phyloP scores from a whole-genome alignment of 352 stramenopile genomes.

The Thalassiosira exigua region DNA sequence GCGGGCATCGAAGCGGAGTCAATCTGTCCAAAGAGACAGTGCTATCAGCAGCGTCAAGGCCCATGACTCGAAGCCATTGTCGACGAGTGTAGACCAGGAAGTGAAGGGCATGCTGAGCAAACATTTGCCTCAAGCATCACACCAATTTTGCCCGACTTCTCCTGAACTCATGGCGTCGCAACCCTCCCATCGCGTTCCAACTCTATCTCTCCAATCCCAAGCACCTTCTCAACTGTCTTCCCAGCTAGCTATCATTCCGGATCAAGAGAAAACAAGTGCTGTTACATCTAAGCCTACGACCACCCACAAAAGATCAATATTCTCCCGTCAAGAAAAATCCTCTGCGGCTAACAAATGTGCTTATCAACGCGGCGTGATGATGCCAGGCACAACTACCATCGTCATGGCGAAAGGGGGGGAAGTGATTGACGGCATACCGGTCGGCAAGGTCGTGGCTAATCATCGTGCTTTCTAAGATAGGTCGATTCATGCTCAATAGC shows the following conservation, averaged over 20 bases:
- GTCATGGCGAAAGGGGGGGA: conserved; percentile 41
- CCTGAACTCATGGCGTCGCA: conserved; percentile 4
- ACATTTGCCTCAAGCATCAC: conserved; percentile 28
- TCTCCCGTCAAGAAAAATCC: conserved; percentile 43
- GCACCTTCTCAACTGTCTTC: conserved; percentile 16
- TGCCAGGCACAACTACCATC: conserved; percentile 42
- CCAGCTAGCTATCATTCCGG: conserved; percentile 15
- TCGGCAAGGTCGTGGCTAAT: conserved; percentile 39
- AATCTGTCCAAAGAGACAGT: neutral
- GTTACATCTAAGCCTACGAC: neutral
- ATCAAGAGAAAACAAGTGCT: conserved; percentile 14
- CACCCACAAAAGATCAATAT: conserved; percentile 47
- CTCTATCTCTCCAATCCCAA: conserved; percentile 7
- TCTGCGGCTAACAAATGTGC: conserved; percentile 25
- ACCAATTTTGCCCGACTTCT: conserved; percentile 24
- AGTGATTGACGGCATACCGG: conserved; percentile 52
- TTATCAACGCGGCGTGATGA: conserved; percentile 29
- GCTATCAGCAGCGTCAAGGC: neutral
- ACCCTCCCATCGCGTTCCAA: neutral
- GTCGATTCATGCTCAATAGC: too few species aligned
- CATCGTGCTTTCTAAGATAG: neutral
- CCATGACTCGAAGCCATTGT: neutral
- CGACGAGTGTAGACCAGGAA: conserved; percentile 19
- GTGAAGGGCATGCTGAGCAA: conserved; percentile 34
- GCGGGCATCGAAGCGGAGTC: conserved; percentile 4